Evolutionary conservation across 139 green algal species (phyloP).

Genomic region (Tetraselmis striata): DNA sequence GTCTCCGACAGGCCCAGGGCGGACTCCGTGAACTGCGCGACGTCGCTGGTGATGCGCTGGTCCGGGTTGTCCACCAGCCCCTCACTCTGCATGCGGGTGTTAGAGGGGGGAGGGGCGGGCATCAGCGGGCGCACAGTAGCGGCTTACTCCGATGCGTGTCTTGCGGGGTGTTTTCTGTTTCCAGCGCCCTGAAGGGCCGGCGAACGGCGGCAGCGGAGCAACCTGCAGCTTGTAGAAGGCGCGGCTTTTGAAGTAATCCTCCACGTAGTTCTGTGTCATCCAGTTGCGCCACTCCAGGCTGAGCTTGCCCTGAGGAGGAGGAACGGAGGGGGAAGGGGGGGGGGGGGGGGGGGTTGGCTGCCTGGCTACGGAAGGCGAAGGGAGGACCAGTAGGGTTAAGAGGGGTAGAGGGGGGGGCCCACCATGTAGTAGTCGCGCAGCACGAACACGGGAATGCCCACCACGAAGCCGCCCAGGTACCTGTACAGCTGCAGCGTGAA

Average conservation of each 20-base stretch:
- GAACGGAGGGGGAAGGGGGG: no score
- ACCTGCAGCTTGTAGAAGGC: conserved; percentile 88
- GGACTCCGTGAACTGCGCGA: conserved; percentile 83
- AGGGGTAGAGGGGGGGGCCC: neutral
- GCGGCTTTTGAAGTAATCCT: conserved; percentile 76
- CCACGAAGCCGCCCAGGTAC: conserved; percentile 53
- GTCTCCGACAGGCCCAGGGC: conserved; percentile 72
- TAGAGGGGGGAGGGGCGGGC: neutral
- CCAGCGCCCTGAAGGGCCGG: no score
- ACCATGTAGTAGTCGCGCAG: conserved; percentile 74
- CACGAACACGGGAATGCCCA: conserved; percentile 91
- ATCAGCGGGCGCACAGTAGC: no score
- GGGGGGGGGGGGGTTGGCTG: no score
- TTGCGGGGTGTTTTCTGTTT: no score
- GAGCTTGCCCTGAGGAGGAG: conserved; percentile 73
- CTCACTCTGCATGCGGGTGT: neutral
- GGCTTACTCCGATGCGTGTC: no score
- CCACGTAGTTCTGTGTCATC: conserved; percentile 78
- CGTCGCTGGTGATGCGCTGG: conserved; percentile 38
- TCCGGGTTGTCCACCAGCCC: conserved; percentile 50
- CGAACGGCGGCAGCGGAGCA: neutral
- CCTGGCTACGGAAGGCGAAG: conserved; percentile 9
- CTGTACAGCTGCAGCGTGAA: conserved; percentile 77
- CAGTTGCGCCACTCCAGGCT: conserved; percentile 90
- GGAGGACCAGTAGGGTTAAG: neutral